Evolutionary conservation across 2,329 filamentous ascomycete genomes (phyloP).

Genomic region (Paramyrothecium sp.): DNA sequence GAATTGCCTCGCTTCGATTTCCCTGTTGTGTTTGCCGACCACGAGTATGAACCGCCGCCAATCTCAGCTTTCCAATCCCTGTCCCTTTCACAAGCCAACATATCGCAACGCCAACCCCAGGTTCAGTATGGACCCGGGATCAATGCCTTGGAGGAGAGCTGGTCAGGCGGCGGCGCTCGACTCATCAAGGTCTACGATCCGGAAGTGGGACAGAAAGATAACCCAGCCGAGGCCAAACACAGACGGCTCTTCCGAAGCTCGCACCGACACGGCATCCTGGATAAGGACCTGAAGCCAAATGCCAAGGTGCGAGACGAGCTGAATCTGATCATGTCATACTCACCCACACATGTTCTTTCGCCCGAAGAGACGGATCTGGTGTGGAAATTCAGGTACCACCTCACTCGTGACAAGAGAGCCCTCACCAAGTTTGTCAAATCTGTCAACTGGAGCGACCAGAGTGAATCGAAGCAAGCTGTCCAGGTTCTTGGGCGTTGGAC

Average conservation of each 20-base stretch:
- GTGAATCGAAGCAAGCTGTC: constrained; percentile 84
- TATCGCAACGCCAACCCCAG: constrained; percentile 79
- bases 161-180: constrained; percentile 50
- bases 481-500: constrained; percentile 92
- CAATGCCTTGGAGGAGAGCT: constrained; percentile 59
- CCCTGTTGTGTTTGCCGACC: constrained; percentile 89
- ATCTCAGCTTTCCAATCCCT: constrained; percentile 70
- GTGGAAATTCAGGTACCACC: constrained; percentile 95
- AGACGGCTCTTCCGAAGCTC: constrained; percentile 87
- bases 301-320: constrained; percentile 93
- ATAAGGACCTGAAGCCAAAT: constrained; percentile 94
- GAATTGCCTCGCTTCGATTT: constrained; percentile 96
- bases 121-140: constrained; percentile 91
- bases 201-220: constrained; percentile 84
- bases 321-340: constrained; percentile 87
- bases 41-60: constrained; percentile 85
- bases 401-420: constrained; percentile 87
- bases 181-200: constrained; percentile 90
- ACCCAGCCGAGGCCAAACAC: constrained; percentile 94
- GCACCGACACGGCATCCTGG: constrained; percentile 84
- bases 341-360: constrained; percentile 83
- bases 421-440: constrained; percentile 98
- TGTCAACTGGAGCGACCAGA: constrained; percentile 86
- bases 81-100: constrained; percentile 59
- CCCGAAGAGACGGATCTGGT: constrained; percentile 93